Conservation (phyloP, 306 rosid species). For the Herpetospermum pedunculosum region DNA sequence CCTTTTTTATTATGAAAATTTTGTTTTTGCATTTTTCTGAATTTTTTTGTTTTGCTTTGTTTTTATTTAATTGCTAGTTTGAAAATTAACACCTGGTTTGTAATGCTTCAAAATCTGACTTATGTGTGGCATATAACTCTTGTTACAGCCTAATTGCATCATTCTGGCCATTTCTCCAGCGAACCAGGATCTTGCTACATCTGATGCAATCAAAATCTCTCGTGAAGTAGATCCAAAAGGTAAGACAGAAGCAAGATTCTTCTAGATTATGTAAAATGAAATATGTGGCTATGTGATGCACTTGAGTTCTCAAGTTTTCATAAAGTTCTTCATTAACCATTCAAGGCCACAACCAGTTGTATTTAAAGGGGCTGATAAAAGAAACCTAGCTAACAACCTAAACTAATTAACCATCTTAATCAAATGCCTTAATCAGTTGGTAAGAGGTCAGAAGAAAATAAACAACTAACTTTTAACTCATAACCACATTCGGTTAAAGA, state of each 20-base stretch:
- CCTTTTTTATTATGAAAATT: neutral
- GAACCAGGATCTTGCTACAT: conserved; percentile 31
- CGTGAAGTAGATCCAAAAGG: conserved; percentile 41
- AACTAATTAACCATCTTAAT: neutral
- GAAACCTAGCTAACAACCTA: neutral
- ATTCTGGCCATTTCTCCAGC: conserved; percentile 39
- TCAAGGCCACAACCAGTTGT: neutral
- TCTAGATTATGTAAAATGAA: neutral
- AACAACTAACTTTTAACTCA: no score
- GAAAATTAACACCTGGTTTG: neutral
- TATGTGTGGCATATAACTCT: neutral
- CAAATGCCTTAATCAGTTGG: no score
- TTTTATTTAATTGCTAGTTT: neutral
- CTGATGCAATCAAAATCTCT: conserved; percentile 37
- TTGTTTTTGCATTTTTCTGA: neutral
- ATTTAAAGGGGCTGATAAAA: neutral
- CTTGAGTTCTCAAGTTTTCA: neutral
- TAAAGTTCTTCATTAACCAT: neutral
- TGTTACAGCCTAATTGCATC: conserved; percentile 38
- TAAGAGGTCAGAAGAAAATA: no score
- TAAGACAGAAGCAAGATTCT: conserved; percentile 6
- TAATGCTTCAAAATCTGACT: neutral
- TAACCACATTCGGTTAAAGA: no score
- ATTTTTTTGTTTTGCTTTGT: neutral
- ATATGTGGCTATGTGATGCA: neutral